Evolutionary conservation across 768 basidiomycete species (phyloP).

Genomic region (Tricholoma matsutake): DNA sequence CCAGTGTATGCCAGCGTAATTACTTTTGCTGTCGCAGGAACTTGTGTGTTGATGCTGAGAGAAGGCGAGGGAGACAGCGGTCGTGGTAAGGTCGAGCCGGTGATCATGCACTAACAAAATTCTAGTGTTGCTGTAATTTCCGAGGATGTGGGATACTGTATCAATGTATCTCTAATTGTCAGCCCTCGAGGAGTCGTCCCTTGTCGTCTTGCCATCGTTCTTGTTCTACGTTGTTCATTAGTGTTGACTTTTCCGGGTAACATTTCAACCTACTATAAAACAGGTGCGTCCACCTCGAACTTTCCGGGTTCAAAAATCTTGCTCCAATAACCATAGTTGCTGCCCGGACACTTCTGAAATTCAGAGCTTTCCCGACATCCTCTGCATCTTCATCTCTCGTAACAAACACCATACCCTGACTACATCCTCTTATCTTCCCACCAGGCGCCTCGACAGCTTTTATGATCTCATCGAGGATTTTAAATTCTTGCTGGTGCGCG

Average conservation of each 20-base stretch:
- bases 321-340: constrained; percentile 53
- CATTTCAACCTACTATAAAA: too few species aligned
- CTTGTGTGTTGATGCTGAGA: constrained; percentile 57
- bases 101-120: constrained; percentile 24
- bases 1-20: constrained; percentile 76
- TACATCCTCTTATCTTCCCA: constrained; percentile 41
- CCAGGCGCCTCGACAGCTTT: constrained; percentile 41
- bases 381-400: constrained; percentile 36
- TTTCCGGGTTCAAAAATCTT: constrained; percentile 41
- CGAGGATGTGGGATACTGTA: background rate
- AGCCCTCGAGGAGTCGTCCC: too few species aligned
- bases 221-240: too few species aligned
- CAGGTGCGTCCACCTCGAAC: too few species aligned
- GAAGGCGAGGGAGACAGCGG: constrained; percentile 46
- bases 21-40: constrained; percentile 60
- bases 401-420: constrained; percentile 49
- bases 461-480: constrained; percentile 44
- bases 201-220: too few species aligned
- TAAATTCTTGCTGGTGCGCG: constrained; percentile 42
- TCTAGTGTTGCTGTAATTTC: background rate
- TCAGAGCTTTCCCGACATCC: constrained; percentile 37
- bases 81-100: constrained; percentile 19
- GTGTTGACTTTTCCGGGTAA: too few species aligned
- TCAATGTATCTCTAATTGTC: too few species aligned
- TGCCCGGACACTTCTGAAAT: constrained; percentile 42